These are phyloP conservation scores for Ramalina intermedia DNA, from an alignment of 495 filamentous ascomycete species.

Conservation along the genomic window DNA sequence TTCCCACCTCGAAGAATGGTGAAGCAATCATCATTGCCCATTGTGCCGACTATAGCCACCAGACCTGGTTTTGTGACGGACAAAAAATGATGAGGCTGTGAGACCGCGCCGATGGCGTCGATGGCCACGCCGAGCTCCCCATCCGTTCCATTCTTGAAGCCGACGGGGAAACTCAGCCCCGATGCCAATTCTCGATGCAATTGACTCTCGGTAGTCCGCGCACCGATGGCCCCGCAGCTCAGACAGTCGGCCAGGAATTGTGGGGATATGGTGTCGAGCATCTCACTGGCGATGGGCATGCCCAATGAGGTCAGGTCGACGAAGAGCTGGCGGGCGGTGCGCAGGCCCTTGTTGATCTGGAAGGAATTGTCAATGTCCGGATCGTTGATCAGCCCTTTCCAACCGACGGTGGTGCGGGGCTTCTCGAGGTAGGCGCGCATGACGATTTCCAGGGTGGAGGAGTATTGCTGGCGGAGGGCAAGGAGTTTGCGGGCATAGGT, in stretches of 20 bases:
- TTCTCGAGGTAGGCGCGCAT: constrained; percentile 99
- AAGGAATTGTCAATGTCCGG: constrained; percentile 94
- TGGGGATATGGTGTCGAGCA: constrained; percentile 97
- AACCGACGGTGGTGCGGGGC: constrained; percentile 95
- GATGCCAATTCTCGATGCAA: constrained; percentile 89
- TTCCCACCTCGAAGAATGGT: constrained; percentile 86
- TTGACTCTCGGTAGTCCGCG: constrained; percentile 93
- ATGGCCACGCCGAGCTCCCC: constrained; percentile 90
- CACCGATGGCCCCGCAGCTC: constrained; percentile 89
- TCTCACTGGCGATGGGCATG: constrained; percentile 90
- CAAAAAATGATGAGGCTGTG: constrained; percentile 91
- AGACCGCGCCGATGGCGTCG: constrained; percentile 86
- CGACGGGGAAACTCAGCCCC: constrained; percentile 94
- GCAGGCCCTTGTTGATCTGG: constrained; percentile 97
- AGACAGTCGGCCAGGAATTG: constrained; percentile 91
- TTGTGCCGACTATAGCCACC: constrained; percentile 84
- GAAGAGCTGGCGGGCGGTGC: constrained; percentile 79
- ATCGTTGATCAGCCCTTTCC: constrained; percentile 98
- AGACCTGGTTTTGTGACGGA: constrained; percentile 98
- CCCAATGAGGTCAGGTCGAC: constrained; percentile 70
- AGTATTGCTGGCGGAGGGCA: constrained; percentile 55
- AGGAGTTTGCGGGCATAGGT: constrained; percentile 76
- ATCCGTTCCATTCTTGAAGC: constrained; percentile 98
- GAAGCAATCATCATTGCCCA: constrained; percentile 91
- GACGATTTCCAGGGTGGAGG: constrained; percentile 74